Evolutionary conservation across 2,329 filamentous ascomycete species (phyloP).

Genomic region (Stachybotrys chlorohalonatus): DNA sequence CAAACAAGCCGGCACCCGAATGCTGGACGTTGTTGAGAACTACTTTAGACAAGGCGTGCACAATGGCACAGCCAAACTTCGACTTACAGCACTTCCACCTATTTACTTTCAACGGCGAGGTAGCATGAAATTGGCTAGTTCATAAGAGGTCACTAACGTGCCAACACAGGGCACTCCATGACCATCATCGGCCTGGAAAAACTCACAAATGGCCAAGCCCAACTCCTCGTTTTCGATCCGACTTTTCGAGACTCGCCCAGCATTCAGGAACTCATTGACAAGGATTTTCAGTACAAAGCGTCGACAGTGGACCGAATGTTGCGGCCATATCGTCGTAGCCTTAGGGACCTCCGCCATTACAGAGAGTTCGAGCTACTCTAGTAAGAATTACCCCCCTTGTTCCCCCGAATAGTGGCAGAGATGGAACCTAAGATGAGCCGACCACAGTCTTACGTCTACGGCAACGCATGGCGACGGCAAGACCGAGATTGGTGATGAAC

Average conservation of each 20-base stretch:
- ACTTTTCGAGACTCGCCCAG: constrained; percentile 62
- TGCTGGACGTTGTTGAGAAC: constrained; percentile 59
- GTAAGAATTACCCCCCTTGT: constrained; percentile 32
- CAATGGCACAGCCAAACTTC: constrained; percentile 48
- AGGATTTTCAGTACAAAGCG: constrained; percentile 31
- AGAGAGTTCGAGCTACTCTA: constrained; percentile 72
- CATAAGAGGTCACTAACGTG: background rate
- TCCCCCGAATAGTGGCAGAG: background rate
- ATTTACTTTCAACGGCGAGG: constrained; percentile 84
- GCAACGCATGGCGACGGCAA: too few relatives aligned
- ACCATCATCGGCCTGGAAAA: constrained; percentile 82
- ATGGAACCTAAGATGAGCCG: background rate
- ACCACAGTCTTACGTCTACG: background rate
- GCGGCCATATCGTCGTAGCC: constrained; percentile 64
- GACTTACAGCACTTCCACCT: constrained; percentile 64
- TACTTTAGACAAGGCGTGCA: constrained; percentile 58
- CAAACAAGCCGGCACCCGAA: constrained; percentile 35
- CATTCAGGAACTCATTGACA: constrained; percentile 50
- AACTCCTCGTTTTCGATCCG: constrained; percentile 82
- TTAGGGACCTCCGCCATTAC: constrained; percentile 59
- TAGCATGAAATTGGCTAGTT: constrained; percentile 18
- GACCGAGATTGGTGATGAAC: background rate
- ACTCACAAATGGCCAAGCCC: constrained; percentile 50
- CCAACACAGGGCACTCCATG: constrained; percentile 65
- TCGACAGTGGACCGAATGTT: constrained; percentile 37